Evolutionary conservation across 1,139 yeast genomes (phyloP), one percentile per base, ranked within the genome.

Genomic region (Candida sanyaensis): DNA sequence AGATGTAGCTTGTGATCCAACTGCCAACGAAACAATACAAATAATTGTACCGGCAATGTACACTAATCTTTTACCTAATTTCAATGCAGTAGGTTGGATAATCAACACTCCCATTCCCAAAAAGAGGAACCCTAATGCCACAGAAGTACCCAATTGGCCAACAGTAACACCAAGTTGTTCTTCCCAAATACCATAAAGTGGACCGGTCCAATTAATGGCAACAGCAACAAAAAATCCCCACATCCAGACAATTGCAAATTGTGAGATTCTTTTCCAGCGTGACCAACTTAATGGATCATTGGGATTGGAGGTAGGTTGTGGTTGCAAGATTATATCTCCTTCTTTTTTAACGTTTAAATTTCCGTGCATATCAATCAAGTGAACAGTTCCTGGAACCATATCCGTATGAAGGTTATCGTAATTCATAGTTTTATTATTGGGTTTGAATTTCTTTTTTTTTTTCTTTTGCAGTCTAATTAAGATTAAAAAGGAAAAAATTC

Each of bases 11-110:
- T 57, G 61, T 34, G 73, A 62, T 2, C 79, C 79, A 47, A 75
- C 50, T 10, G 68, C 59, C 46, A 66, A 67, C 10, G 69, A 68
- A 6, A 69, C 55, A 3, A 73, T 57, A 32, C 60, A 64, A 31
- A 72, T 48, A 2, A 71, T 38, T 1, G 73, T 63, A 46, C 77
- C 69, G 3, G 56, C 5, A 41, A 73, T 59, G 49, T 73, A 73
- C 2, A 71, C 73, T 42, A 65, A 64, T 41, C 77, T 58, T 53
- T 74, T 65, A 4, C 78, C 77, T 4, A 70, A 49, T 46, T 72
- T 73, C 58, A 71, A 52, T 3, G 77, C 77, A 1, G 75, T 69
- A 6, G 78, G 78, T 53, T 73, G 77, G 38, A 73, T 63, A 27
- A 68, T 50, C 6, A 69, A 48, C 45, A 75, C 70, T 2, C 77